Evolutionary conservation across 164 flowering plant species (phyloP).

Genomic region (Liquidambar formosana): DNA sequence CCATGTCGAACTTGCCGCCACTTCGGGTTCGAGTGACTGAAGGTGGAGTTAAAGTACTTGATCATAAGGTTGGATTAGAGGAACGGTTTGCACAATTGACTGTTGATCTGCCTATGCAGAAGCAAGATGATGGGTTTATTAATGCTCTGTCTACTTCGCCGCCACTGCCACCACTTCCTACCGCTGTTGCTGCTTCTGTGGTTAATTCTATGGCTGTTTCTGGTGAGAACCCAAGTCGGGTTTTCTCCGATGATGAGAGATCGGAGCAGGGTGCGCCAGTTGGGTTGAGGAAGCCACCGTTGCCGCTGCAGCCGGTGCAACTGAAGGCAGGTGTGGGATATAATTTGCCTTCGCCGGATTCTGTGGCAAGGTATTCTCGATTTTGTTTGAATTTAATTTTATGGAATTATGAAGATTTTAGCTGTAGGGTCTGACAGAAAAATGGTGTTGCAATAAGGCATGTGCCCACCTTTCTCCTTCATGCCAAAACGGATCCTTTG

Average conservation of each 20-base stretch:
- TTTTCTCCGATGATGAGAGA: conserved; percentile 24
- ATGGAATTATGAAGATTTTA: no score
- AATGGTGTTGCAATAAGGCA: no score
- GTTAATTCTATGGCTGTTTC: no score
- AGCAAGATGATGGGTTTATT: conserved; percentile 13
- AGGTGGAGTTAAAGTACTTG: conserved; percentile 4
- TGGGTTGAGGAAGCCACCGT: conserved; percentile 31
- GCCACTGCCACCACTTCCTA: conserved; percentile 13
- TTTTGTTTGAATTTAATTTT: neutral
- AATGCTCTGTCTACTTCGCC: neutral
- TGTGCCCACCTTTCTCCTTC: no score
- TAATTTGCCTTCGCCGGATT: conserved; percentile 40
- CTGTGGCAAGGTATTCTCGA: conserved; percentile 35
- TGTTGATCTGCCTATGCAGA: neutral
- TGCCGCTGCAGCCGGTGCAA: conserved; percentile 29
- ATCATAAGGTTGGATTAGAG: conserved; percentile 20
- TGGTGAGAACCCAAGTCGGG: conserved; percentile 15
- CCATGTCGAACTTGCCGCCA: conserved; percentile 48
- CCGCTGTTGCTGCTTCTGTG: neutral
- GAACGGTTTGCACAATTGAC: conserved; percentile 31
- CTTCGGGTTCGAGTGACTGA: conserved; percentile 46
- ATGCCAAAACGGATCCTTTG: no score
- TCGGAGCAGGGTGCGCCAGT: conserved; percentile 22
- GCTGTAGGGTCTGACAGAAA: no score
- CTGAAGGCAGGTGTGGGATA: conserved; percentile 10